Base-by-base conservation (phyloP, 306 rosid genomes). In the Alnus glutinosa region DNA sequence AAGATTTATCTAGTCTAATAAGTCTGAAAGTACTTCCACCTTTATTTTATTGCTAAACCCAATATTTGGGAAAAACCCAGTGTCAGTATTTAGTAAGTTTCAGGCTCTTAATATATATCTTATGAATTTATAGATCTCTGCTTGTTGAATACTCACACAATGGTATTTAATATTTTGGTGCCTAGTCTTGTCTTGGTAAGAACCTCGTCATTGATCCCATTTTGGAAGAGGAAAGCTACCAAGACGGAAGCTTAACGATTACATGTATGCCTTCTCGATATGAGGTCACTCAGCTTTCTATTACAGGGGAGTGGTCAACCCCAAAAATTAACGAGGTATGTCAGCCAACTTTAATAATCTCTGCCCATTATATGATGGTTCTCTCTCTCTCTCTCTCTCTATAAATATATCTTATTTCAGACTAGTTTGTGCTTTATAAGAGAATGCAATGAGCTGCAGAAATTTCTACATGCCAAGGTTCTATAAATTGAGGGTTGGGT, bases 271-370 rank as follows among this genome's bases (percentile, higher is more conserved):
- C 98, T 61, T 89, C 97, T 74, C 97, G 94, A 64, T 90, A 91
- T 4, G 98, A 96, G 89, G 88, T 96, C 79, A 96, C 98, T 86
- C 99, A 96, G 78, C 92, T 95, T 62, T 88, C 90, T 16, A 81
- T 95, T 75, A 92, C 97, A 0, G 98, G 98, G 73, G 98, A 93
- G 79, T 96, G 99, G 99, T 93, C 98, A 73, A 82, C 94, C 19
- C 81, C 92, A 64, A 89, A 86, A 78, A 47, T 89, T 64, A 80
- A 80, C 4, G 86, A 89, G 90, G 92, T 89, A 70, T n/a, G 50
- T 57, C 82, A 23, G 63, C 30, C 46, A 55, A 10, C 68, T 30
- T 68, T 12, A 42, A 70, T 51, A 42, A 50, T 50, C 70, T 37
- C 13, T 67, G 34, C 71, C 69, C n/a, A 11, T 73, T 61, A 16